Evolutionary conservation across 2,329 filamentous ascomycete species (phyloP).

Genomic region (Chrysosporium queenslandicum): DNA sequence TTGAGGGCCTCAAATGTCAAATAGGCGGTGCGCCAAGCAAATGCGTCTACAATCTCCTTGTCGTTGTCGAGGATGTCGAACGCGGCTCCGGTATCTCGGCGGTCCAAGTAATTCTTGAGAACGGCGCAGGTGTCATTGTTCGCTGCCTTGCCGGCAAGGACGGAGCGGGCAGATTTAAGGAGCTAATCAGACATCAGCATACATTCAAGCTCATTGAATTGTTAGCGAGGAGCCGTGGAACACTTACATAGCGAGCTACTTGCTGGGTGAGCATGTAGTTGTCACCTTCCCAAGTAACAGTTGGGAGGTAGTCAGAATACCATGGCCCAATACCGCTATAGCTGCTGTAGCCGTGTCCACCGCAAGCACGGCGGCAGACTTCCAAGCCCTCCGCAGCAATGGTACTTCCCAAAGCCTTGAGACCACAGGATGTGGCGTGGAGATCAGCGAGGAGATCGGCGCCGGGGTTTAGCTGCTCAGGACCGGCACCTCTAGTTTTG

Average conservation of each 20-base stretch:
- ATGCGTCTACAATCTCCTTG: conserved; percentile 60
- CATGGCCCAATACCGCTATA: conserved; percentile 67
- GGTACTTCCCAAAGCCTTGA: conserved; percentile 63
- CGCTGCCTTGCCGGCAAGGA: conserved; percentile 54
- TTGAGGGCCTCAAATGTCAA: conserved; percentile 66
- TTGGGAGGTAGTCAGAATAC: conserved; percentile 67
- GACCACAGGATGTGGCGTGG: conserved; percentile 64
- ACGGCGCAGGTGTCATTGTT: conserved; percentile 60
- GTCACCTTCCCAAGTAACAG: conserved; percentile 63
- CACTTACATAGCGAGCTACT: conserved; percentile 57
- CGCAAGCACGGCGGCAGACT: conserved; percentile 62
- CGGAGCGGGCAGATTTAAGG: conserved; percentile 62
- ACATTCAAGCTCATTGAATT: not conserved
- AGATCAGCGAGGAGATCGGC: conserved; percentile 62
- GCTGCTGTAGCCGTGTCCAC: conserved; percentile 61
- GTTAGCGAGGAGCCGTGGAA: not conserved
- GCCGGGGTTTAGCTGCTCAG: conserved; percentile 56
- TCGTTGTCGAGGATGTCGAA: conserved; percentile 64
- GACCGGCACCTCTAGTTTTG: conserved; percentile 49
- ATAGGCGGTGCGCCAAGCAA: conserved; percentile 64
- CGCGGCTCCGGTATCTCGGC: conserved; percentile 60
- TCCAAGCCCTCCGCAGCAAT: conserved; percentile 66
- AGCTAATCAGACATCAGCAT: conserved; percentile 35
- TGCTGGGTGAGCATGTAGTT: conserved; percentile 78
- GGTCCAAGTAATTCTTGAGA: conserved; percentile 53